Evolutionary conservation across 1,284 basidiomycete species (phyloP).

Genomic region (Pseudozyma hubeiensis): DNA sequence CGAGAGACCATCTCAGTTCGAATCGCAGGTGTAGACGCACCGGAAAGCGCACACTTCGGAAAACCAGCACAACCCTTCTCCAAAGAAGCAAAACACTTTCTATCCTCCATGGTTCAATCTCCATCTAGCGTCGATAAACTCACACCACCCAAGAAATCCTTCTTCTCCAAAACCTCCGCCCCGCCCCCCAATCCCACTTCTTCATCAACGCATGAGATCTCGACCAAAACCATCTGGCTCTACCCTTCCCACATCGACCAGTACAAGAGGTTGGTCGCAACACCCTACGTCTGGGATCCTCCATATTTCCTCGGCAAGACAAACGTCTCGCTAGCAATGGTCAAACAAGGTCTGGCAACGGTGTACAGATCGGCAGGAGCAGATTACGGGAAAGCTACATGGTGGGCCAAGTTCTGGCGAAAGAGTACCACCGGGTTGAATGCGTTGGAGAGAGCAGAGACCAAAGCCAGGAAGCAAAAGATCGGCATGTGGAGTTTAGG

Average conservation of each 20-base stretch:
- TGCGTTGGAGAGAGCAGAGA: constrained; percentile 54
- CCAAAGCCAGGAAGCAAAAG: constrained; percentile 40
- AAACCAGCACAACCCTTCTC: constrained; percentile 65
- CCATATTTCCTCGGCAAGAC: constrained; percentile 66
- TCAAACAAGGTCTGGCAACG: constrained; percentile 62
- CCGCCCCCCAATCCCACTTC: not conserved
- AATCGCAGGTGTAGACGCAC: constrained; percentile 66
- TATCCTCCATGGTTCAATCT: constrained; percentile 47
- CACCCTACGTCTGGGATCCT: constrained; percentile 61
- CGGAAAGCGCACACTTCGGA: constrained; percentile 66
- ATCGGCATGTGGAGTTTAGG: constrained; percentile 60
- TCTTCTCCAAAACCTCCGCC: constrained; percentile 12
- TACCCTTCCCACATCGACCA: constrained; percentile 66
- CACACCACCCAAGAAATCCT: constrained; percentile 16
- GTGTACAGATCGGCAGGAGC: constrained; percentile 64
- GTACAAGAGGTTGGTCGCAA: constrained; percentile 65
- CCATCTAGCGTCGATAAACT: constrained; percentile 34
- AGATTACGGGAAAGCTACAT: constrained; percentile 60
- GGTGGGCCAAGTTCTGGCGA: constrained; percentile 50
- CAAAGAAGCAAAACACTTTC: constrained; percentile 62
- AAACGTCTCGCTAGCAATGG: constrained; percentile 62
- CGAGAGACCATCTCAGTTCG: constrained; percentile 62
- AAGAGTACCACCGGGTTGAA: constrained; percentile 47
- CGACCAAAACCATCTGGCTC: constrained; percentile 47
- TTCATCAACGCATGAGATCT: constrained; percentile 1